A percentile compares a stretch with the other conserved stretches of the same genome.
Evolutionary conservation across 441 rosid species (phyloP).

Genomic region (Erodium moschatum): DNA sequence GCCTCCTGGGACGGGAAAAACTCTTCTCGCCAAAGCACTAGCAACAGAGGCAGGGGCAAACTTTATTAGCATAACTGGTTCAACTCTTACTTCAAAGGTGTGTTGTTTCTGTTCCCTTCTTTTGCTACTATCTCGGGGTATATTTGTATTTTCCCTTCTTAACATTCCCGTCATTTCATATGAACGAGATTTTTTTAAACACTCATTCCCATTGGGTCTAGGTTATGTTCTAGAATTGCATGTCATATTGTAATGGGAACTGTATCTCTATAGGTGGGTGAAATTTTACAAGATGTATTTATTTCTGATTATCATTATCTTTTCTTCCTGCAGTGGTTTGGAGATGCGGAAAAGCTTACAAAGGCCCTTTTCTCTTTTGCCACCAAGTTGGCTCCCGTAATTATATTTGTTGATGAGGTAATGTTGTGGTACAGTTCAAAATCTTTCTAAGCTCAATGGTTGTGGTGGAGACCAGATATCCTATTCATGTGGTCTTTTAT

Average conservation of each 20-base stretch:
- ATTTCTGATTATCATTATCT: constrained; percentile 1
- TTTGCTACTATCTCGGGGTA: not conserved
- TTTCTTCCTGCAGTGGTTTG: constrained; percentile 67
- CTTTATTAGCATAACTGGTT: constrained; percentile 93
- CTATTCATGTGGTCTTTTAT: too few species aligned
- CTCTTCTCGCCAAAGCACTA: constrained; percentile 93
- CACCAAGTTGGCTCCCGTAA: constrained; percentile 79
- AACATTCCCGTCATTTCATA: too few species aligned
- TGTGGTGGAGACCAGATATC: not conserved
- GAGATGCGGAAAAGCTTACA: constrained; percentile 97
- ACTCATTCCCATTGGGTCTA: too few species aligned
- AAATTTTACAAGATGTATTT: not conserved
- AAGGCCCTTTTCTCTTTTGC: constrained; percentile 93
- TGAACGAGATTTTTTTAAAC: too few species aligned
- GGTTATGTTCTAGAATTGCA: too few species aligned
- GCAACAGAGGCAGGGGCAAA: constrained; percentile 98
- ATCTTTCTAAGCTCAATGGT: not conserved
- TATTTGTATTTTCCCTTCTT: not conserved
- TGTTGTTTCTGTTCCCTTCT: not conserved
- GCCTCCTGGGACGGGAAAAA: constrained; percentile 99
- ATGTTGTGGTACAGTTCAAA: constrained; percentile 17
- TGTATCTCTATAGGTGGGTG: not conserved
- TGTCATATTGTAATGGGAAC: too few species aligned
- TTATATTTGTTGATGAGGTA: constrained; percentile 96
- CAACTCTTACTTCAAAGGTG: constrained; percentile 92